These are phyloP conservation scores for Rhipidocladum racemiflorum DNA, from an alignment of 176 grass and related monocot species.

Conservation along the genomic window DNA sequence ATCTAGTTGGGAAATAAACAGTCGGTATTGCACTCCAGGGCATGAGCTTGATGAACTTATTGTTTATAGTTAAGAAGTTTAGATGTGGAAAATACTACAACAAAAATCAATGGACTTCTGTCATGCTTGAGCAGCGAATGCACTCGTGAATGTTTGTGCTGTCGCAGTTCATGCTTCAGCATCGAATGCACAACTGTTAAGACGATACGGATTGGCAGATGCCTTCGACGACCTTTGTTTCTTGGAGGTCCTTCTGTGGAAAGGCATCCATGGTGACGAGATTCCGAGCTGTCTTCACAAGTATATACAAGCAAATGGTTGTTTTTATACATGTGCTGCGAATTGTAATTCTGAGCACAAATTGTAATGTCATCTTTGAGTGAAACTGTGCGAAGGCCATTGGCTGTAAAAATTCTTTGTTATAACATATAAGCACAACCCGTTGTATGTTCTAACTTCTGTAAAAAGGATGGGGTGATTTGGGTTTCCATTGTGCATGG, in stretches of 20 bases:
- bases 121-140: too few species aligned
- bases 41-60: conserved; percentile 19
- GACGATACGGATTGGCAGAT: background rate
- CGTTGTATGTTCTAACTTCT: background rate
- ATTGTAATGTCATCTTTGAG: conserved; percentile 16
- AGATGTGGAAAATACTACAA: too few species aligned
- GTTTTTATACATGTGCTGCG: background rate
- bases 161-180: background rate
- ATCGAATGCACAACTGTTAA: background rate
- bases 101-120: too few species aligned
- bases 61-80: conserved; percentile 1
- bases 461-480: background rate
- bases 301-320: conserved; percentile 12
- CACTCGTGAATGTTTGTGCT: background rate
- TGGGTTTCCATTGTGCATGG: background rate
- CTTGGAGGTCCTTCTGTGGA: background rate
- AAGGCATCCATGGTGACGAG: background rate
- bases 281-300: background rate
- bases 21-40: background rate
- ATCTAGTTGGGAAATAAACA: background rate
- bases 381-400: background rate
- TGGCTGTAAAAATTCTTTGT: background rate
- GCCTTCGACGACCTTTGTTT: background rate
- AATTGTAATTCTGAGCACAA: conserved; percentile 12
- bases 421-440: background rate